Evolutionary conservation across 73 alveolate genomes (phyloP).

Genomic region (Tetrahymena elliotti): DNA sequence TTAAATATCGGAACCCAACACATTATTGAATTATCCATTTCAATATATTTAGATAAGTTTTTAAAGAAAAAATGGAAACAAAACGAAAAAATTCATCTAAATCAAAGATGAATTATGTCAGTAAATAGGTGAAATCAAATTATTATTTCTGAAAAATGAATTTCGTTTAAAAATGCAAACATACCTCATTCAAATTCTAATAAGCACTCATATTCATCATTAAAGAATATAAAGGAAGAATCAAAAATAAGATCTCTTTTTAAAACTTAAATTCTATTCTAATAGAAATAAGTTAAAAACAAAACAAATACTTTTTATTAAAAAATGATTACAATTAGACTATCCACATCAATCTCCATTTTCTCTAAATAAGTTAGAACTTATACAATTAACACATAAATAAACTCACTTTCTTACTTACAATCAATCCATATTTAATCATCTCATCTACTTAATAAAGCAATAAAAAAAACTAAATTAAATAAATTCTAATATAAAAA

Average conservation of each 20-base stretch:
- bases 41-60: not conserved
- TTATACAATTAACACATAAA: not conserved
- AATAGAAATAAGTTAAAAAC: not conserved
- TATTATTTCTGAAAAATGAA: not conserved
- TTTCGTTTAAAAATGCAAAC: not conserved
- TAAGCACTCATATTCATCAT: not conserved
- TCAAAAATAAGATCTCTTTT: not conserved
- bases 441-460: not conserved
- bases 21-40: not conserved
- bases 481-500: not conserved
- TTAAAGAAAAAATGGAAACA: not conserved
- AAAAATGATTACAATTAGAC: not conserved
- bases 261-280: not conserved
- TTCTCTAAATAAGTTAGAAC: not conserved
- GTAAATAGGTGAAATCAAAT: not conserved
- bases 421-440: not conserved
- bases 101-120: not conserved
- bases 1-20: not conserved
- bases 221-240: not conserved
- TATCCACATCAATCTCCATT: not conserved
- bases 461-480: not conserved
- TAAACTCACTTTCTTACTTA: not conserved
- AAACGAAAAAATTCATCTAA: not conserved
- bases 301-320: not conserved
- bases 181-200: not conserved